Evolutionary conservation across 2,329 filamentous ascomycete species (phyloP).

Genomic region (Atkinsonella texensis): DNA sequence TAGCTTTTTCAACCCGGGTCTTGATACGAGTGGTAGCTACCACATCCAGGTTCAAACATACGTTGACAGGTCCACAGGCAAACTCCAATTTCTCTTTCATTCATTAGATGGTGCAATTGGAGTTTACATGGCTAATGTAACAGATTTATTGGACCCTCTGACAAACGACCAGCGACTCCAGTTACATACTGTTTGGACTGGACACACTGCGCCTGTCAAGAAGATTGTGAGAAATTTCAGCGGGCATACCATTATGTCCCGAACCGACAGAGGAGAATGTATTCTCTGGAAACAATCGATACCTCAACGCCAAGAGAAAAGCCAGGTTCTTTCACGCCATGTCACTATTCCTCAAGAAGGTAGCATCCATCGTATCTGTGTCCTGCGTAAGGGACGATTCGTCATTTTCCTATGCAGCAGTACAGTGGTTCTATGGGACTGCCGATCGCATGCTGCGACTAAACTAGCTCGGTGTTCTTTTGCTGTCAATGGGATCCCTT

Average conservation of each 20-base stretch:
- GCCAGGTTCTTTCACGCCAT: conserved; percentile 43
- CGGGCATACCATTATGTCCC: conserved; percentile 68
- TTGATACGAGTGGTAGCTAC: background rate
- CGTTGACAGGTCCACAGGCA: conserved; percentile 51
- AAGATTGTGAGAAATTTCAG: conserved; percentile 81
- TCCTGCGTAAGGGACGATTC: conserved; percentile 66
- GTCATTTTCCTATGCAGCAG: conserved; percentile 68
- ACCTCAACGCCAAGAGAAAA: conserved; percentile 25
- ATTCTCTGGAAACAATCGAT: conserved; percentile 65
- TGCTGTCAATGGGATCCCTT: conserved; percentile 52
- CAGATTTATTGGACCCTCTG: conserved; percentile 66
- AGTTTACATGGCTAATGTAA: conserved; percentile 67
- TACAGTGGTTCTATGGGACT: conserved; percentile 69
- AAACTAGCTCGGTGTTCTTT: conserved; percentile 43
- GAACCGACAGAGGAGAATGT: conserved; percentile 66
- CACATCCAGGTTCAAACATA: conserved; percentile 65
- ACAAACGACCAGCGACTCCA: conserved; percentile 47
- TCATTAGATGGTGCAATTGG: conserved; percentile 77
- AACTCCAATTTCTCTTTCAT: conserved; percentile 65
- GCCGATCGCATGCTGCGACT: conserved; percentile 44
- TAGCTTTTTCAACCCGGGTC: conserved; percentile 11
- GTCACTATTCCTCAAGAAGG: conserved; percentile 55
- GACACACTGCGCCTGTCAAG: conserved; percentile 67
- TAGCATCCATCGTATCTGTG: conserved; percentile 68
- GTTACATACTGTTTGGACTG: conserved; percentile 62